Base-by-base conservation (phyloP, 1,284 basidiomycete genomes). In the Acaromyces ingoldii region DNA sequence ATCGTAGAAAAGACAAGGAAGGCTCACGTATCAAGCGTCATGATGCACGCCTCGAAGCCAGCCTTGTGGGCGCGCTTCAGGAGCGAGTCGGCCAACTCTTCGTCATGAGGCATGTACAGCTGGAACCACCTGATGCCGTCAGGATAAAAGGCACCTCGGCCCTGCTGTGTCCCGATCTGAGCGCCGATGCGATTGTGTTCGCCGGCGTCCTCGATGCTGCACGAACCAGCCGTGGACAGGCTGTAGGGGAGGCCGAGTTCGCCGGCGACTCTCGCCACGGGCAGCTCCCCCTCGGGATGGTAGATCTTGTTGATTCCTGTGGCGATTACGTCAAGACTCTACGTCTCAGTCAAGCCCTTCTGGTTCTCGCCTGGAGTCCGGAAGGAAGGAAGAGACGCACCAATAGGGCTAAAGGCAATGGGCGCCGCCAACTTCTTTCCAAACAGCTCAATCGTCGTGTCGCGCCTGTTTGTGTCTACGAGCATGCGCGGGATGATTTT, bases 141-240 rank as follows among this genome's bases (percentile, higher is more conserved):
- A 79, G 50, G 77, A 75, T 34, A 78, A 72, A 26, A 67, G 2
- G 59, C 55, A 1, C 60, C 60, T 30, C 39, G 45, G 21, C 40
- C 50, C 17, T 24, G 36, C 26, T 34, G 15, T 10, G 48, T 28
- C 1, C 54, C 60, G 9, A 37, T 5, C 37, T 22, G 30, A 5
- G 61, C 55, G n/a, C 60, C 59, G 1, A 31, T 11, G 3, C 82
- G 84, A 55, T 84, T 87, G 1, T 82, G 85, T 50, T 78, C 75
- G 4, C 83, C 87, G 1, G 88, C 83, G 31, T 83, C 82, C 70
- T 90, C 88, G 62, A 89, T 85, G 9, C 83, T 81, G 24, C 84
- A 80, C 13, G 82, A 80, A 0, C 85, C 80, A 2, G 84, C 86
- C 0, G 87, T 85, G 52, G 86, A 88, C 63, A 89, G 79, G 59